These are phyloP conservation scores for Apiospora malaysiana DNA, from an alignment of 2,329 filamentous ascomycete species.

Conservation along the genomic window DNA sequence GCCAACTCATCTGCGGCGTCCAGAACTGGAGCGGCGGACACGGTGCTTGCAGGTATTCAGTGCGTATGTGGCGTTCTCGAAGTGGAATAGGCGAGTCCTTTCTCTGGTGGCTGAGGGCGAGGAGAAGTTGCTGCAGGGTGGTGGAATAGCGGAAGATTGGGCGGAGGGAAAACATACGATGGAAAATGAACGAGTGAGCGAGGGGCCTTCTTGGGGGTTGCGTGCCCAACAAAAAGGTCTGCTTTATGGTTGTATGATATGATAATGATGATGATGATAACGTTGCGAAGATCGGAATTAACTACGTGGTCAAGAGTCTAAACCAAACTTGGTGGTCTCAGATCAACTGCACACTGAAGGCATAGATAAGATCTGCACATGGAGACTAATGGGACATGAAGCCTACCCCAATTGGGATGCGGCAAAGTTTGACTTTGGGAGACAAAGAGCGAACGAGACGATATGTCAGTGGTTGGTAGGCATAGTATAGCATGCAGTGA, in stretches of 20 bases:
- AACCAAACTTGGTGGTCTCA: neutral
- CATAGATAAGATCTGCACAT: slow-evolving; percentile 1
- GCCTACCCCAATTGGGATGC: slow-evolving; percentile 6
- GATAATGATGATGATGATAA: neutral
- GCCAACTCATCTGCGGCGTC: neutral
- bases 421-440: neutral
- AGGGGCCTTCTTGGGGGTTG: neutral
- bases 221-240: neutral
- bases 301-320: slow-evolving; percentile 2
- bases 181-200: neutral
- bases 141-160: neutral
- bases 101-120: neutral
- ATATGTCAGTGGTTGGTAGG: neutral
- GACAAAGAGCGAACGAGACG: neutral
- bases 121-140: neutral
- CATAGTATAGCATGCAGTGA: neutral
- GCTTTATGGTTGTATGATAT: neutral
- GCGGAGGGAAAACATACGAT: neutral
- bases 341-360: neutral
- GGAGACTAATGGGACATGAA: neutral
- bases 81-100: neutral
- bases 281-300: neutral
- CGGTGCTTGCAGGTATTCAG: neutral
- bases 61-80: slow-evolving; percentile 4
- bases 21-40: neutral